phyloP scores from a whole-genome alignment of 768 basidiomycete species.

The Chalciporus pseudorubinellus region DNA sequence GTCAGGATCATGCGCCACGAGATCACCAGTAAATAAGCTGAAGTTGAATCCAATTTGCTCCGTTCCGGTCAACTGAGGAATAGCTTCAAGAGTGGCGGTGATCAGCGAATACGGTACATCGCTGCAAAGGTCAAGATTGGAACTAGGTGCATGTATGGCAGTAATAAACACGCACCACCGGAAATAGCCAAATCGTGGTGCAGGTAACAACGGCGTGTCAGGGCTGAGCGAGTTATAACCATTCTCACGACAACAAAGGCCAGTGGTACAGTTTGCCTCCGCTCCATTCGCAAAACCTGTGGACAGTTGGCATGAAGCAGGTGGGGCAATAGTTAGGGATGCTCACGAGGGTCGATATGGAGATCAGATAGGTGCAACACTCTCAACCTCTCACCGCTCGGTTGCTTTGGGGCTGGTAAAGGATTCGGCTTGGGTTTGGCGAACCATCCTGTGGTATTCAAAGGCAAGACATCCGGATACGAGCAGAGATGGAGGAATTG shows the following conservation, averaged over 20 bases:
- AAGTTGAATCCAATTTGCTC: constrained; percentile 59
- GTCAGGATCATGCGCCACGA: constrained; percentile 69
- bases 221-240: constrained; percentile 50
- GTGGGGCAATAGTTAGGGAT: not conserved
- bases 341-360: constrained; percentile 69
- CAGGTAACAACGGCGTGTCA: constrained; percentile 49
- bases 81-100: constrained; percentile 59
- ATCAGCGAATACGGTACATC: constrained; percentile 65
- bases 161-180: constrained; percentile 44
- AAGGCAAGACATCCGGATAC: constrained; percentile 52
- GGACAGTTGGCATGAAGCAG: not conserved
- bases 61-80: constrained; percentile 65
- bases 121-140: constrained; percentile 28
- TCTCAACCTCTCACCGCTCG: constrained; percentile 64
- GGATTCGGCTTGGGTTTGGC: constrained; percentile 73
- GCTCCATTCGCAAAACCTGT: constrained; percentile 66
- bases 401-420: constrained; percentile 54
- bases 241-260: constrained; percentile 63
- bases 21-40: constrained; percentile 69
- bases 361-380: constrained; percentile 77
- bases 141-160: not conserved
- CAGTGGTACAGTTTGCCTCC: constrained; percentile 69
- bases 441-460: constrained; percentile 70
- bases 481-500: constrained; percentile 59
- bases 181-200: constrained; percentile 68